Base-by-base conservation (phyloP, 495 filamentous ascomycete genomes). In the Neurospora tetrasperma region DNA sequence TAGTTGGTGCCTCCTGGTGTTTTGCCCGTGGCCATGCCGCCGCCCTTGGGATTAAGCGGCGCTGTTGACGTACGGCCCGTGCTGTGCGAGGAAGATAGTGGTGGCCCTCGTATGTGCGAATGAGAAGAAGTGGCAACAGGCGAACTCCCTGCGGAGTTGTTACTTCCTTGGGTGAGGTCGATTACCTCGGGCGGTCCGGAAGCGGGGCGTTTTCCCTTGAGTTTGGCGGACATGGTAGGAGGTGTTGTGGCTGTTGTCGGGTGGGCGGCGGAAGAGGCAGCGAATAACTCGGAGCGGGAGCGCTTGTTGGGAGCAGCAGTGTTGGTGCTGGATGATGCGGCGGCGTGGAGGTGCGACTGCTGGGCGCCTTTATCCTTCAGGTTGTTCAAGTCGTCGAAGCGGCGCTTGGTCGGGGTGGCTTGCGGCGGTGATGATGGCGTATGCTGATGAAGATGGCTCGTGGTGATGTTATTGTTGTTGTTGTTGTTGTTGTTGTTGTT, bases 151-250 rank as follows among this genome's bases (percentile, higher is more conserved):
- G 23, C 54, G 54, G 54, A 66, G 14, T 31, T 31, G 54, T 16
- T 31, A 35, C 54, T 66, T 48, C 43, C 40, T 59, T 42, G 41
- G 62, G 83, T 82, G 77, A 82, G 76, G 76, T 84, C 82, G 70
- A 82, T 77, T 38, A 80, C 43, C 73, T 84, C 82, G 35, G 54
- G 54, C 27, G 54, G 54, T 7, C 54, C 54, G 54, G 54, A 35
- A 27, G 54, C 54, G 74, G 79, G 81, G 71, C 81, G 78, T 72
- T 83, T 85, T 74, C 81, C 82, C 70, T 79, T 74, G 46, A 76
- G 76, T 71, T 81, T 81, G 76, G 77, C 75, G 8, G 79, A 79
- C 78, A 81, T 80, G 70, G 73, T 74, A 39, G 18, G 42, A 44
- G 27, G 27, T 31, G 27, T 31, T 31, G 46, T 71, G 69, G 66